Percentiles rank a stretch among this genome's conserved stretches.
phyloP scores from a whole-genome alignment of 23 red algal species.

The Gracilaria gracilis region DNA sequence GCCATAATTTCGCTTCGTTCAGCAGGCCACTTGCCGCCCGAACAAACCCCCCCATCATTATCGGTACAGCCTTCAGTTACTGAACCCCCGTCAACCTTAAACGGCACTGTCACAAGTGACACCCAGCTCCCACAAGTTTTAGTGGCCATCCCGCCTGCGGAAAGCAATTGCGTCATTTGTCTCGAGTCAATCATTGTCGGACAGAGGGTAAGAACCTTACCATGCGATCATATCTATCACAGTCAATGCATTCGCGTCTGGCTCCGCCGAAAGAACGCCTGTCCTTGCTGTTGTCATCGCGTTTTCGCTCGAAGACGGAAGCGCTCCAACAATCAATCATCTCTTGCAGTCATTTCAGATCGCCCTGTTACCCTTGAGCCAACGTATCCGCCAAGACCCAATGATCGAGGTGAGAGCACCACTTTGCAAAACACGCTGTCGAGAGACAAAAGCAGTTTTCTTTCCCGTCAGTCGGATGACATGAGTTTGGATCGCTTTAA shows the following conservation, averaged over 20 bases:
- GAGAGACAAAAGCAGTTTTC: conserved; percentile 41
- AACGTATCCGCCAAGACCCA: background rate
- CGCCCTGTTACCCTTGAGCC: conserved; percentile 3
- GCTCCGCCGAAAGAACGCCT: conserved; percentile 70
- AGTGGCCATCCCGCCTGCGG: conserved; percentile 12
- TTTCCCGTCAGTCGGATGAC: conserved; percentile 48
- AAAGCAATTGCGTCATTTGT: conserved; percentile 67
- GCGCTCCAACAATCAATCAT: background rate
- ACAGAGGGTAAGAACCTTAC: conserved; percentile 31
- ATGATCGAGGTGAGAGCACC: conserved; percentile 23
- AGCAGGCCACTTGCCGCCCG: background rate
- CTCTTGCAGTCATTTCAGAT: background rate
- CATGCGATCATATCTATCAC: conserved; percentile 71
- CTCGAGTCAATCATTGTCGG: conserved; percentile 64
- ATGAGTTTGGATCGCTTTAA: conserved; percentile 21
- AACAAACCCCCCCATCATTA: background rate
- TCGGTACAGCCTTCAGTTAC: background rate
- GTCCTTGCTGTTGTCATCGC: conserved; percentile 61
- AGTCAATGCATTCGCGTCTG: conserved; percentile 70
- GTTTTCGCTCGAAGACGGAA: conserved; percentile 33
- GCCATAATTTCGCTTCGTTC: conserved; percentile 21
- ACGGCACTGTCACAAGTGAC: background rate
- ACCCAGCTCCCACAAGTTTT: background rate
- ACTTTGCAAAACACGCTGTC: conserved; percentile 23
- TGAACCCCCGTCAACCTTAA: background rate